Base-by-base conservation (phyloP, 257 asterid species). In the Lycium ferocissimum region DNA sequence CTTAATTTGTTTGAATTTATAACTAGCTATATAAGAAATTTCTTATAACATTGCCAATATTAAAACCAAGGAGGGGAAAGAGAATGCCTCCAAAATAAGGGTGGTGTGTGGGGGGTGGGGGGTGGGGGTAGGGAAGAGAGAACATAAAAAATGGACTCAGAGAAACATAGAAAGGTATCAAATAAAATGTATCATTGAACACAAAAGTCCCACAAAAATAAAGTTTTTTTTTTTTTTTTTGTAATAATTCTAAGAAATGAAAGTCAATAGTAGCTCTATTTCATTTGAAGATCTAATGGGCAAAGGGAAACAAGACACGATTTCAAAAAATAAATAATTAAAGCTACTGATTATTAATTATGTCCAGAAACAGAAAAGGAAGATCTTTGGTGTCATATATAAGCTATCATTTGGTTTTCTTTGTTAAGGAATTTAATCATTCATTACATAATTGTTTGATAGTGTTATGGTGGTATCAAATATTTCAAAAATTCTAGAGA, bases 131-230 rank as follows among this genome's bases (percentile, higher is more conserved):
- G 33, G 33, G 33, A 26, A 26, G 33, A 26, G 33, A 26, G 33
- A 26, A 26, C 33, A 26, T 26, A 26, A 26, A 11, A 10, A 51
- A n/a, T 73, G 59, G 80, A 73, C 3, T 73, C 11, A 0, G n/a
- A 73, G 59, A 73, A 73, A 45, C 58, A 73, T 73, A 73, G 58
- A 73, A 73, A 45, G 80, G 80, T 45, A 73, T 73, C 80, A 45
- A n/a, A 73, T 45, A 45, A 58, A 73, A 73, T 73, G 13, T 73
- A 20, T 20, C n/a, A 73, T 20, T 58, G 11, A 20, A 72, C 80
- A n/a, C 35, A n/a, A 45, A 72, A 72, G 80, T 11, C 9, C 80
- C 58, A 72, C 80, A 20, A 70, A 17, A 33, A 70, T 45, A 11
- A 72, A 72, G 58, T 72, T 45, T 45, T 18, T 45, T 45, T 72